Evolutionary conservation across 139 green algal species (phyloP).

Genomic region (Medakamo hakoo): DNA sequence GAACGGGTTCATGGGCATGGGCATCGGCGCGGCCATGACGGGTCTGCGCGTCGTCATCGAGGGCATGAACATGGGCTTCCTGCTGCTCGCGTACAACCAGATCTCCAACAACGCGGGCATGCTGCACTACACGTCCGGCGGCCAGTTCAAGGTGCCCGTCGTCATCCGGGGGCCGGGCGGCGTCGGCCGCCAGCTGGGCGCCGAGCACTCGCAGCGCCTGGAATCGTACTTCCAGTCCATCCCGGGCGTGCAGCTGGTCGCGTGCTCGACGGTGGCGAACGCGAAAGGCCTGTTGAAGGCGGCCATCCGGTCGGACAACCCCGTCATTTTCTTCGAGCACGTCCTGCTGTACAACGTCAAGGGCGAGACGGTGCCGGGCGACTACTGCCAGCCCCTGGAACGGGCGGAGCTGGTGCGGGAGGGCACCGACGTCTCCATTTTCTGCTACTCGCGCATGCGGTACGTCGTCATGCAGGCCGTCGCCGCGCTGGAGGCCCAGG

Average conservation of each 20-base stretch:
- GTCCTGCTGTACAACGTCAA: conserved; percentile 96
- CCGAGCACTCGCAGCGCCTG: conserved; percentile 89
- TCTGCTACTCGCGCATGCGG: conserved; percentile 92
- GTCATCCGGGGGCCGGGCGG: conserved; percentile 73
- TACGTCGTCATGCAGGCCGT: conserved; percentile 76
- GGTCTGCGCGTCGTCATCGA: conserved; percentile 88
- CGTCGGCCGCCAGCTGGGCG: conserved; percentile 83
- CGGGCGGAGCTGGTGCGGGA: conserved; percentile 61
- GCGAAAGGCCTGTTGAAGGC: conserved; percentile 85
- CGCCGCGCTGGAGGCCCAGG: conserved; percentile 41
- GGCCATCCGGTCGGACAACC: conserved; percentile 57
- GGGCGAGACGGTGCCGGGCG: conserved; percentile 27
- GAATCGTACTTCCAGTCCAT: conserved; percentile 96
- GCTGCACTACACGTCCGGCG: conserved; percentile 91
- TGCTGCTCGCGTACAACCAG: conserved; percentile 96
- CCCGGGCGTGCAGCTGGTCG: conserved; percentile 88
- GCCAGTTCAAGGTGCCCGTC: conserved; percentile 87
- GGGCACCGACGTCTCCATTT: conserved; percentile 77
- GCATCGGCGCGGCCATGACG: conserved; percentile 88
- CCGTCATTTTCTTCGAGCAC: conserved; percentile 95
- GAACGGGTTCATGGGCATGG: conserved; percentile 86
- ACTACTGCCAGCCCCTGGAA: conserved; percentile 67
- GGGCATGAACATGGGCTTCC: conserved; percentile 98
- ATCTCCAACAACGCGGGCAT: conserved; percentile 97
- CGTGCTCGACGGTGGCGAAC: conserved; percentile 70